Evolutionary conservation across 2,329 filamentous ascomycete genomes (phyloP).

Genomic region (Escovopsis sp.): DNA sequence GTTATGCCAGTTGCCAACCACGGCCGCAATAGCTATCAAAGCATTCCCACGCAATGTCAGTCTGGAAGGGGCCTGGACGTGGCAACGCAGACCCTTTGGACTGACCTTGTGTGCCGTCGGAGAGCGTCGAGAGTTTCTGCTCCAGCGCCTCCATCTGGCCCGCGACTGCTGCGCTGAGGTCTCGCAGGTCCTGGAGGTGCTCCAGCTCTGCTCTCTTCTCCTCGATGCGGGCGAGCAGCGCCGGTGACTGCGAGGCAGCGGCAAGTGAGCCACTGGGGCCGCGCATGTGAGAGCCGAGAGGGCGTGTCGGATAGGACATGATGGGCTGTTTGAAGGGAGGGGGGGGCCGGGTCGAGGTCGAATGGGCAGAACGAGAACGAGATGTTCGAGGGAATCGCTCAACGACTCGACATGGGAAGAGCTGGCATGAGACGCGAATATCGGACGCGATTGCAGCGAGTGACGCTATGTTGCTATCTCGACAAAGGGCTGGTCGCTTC

Average conservation of each 20-base stretch:
- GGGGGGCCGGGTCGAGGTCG: background rate
- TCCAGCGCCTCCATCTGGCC: conserved; percentile 72
- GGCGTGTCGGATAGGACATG: conserved; percentile 43
- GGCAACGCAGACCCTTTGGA: background rate
- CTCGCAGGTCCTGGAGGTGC: conserved; percentile 60
- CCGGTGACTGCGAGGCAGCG: conserved; percentile 47
- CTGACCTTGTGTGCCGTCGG: conserved; percentile 66
- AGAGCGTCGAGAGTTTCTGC: conserved; percentile 60
- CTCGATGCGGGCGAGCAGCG: conserved; percentile 59
- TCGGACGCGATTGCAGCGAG: too few relatives aligned
- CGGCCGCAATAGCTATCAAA: conserved; percentile 76
- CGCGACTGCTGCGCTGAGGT: conserved; percentile 64
- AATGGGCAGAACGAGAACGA: background rate
- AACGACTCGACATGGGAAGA: too few relatives aligned
- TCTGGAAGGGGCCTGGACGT: conserved; percentile 8
- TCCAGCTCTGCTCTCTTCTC: conserved; percentile 78
- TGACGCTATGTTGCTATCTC: too few relatives aligned
- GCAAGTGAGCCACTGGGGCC: conserved; percentile 37
- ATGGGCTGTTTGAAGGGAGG: too few relatives aligned
- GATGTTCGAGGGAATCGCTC: background rate
- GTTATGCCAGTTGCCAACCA: conserved; percentile 77
- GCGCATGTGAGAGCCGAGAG: conserved; percentile 51
- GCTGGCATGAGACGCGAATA: too few relatives aligned
- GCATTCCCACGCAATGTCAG: conserved; percentile 9
- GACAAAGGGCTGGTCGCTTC: too few relatives aligned